Evolutionary conservation across 495 filamentous ascomycete genomes (phyloP), one percentile per base, ranked within the genome.

Genomic region (Aspergillus hancockii): DNA sequence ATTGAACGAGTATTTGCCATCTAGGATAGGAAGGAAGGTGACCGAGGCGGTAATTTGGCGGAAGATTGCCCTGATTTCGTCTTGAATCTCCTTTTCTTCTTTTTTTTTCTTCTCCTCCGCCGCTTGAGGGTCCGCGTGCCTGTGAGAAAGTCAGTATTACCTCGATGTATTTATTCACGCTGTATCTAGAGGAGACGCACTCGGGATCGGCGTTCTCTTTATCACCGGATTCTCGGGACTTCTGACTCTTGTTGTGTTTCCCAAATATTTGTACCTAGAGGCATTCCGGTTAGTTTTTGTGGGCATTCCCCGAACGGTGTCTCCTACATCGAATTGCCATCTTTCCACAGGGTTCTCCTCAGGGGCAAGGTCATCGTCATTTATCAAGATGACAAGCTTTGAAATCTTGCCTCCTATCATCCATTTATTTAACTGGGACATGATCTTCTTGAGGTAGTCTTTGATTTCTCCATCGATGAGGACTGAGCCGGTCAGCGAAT

Each of bases 361-460:
- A 2, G 92, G 95, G n/a, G n/a, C n/a, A n/a, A n/a, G n/a, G 72
- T 98, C 94, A 71, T 96, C 97, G 76, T 87, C 87, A 0, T 93
- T 97, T 65, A 98, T 91, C 19, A 98, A 93, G 30, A 98, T 87
- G 28, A 98, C 93, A 1, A 98, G 86, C 75, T 96, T 98, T 14
- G 88, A 92, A 64, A 98, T 95, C 76, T 98, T 98, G 67, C 92
- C 91, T 64, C 89, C 89, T 45, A 90, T 79, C 90, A 97, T 98
- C 94, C 94, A 98, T 67, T 88, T 89, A 75, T 93, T 92, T 46
- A 97, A 84, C 75, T 96, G 92, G 5, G 88, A 89, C 91, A 96
- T 97, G 75, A 97, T 96, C 78, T 94, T 96, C 78, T 95, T 96
- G 81, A 96, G 95, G 74, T 98, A 98, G 52, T 93, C 92, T 78